Percentiles rank a stretch among this genome's conserved stretches.
Conservation (phyloP, 1,284 basidiomycete species). For the Ustilago tritici region DNA sequence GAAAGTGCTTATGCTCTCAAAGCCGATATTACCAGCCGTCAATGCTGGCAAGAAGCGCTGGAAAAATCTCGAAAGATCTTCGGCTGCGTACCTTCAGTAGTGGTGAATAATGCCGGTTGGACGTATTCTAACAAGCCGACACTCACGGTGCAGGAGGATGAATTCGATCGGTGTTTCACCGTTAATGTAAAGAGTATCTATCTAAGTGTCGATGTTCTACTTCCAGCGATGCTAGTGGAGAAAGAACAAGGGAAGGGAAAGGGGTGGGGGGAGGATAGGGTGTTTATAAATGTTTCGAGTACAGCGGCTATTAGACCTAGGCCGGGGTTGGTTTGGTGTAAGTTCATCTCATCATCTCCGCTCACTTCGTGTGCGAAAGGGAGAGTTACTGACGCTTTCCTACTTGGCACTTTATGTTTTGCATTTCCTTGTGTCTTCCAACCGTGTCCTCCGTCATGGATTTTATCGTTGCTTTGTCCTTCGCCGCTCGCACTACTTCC, state of each 20-base stretch:
- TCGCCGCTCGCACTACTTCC: too few relatives aligned
- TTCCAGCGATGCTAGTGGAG: slow-evolving; percentile 19
- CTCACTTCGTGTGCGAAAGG: neutral
- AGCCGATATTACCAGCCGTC: slow-evolving; percentile 22
- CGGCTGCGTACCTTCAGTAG: slow-evolving; percentile 7
- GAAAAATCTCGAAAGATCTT: neutral
- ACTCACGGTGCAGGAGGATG: slow-evolving; percentile 25
- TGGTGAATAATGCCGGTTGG: slow-evolving; percentile 56
- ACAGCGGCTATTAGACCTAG: slow-evolving; percentile 48
- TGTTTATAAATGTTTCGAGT: slow-evolving; percentile 32
- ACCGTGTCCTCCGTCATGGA: too few relatives aligned
- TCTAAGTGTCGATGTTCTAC: slow-evolving; percentile 28
- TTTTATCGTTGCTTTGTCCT: too few relatives aligned
- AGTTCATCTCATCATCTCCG: slow-evolving; percentile 2
- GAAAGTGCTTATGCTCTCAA: slow-evolving; percentile 17
- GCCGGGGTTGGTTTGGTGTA: slow-evolving; percentile 49
- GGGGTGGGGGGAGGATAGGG: slow-evolving; percentile 7
- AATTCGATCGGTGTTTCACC: slow-evolving; percentile 42
- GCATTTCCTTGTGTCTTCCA: neutral
- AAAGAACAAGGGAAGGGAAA: neutral
- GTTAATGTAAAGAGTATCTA: slow-evolving; percentile 48
- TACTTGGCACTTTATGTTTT: neutral
- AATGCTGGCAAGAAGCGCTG: slow-evolving; percentile 14
- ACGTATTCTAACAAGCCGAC: slow-evolving; percentile 50
- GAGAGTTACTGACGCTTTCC: neutral